A percentile compares a stretch with the other conserved stretches of the same genome.
Conservation (phyloP, 164 flowering plant genomes). For the Echeveria elegans region DNA sequence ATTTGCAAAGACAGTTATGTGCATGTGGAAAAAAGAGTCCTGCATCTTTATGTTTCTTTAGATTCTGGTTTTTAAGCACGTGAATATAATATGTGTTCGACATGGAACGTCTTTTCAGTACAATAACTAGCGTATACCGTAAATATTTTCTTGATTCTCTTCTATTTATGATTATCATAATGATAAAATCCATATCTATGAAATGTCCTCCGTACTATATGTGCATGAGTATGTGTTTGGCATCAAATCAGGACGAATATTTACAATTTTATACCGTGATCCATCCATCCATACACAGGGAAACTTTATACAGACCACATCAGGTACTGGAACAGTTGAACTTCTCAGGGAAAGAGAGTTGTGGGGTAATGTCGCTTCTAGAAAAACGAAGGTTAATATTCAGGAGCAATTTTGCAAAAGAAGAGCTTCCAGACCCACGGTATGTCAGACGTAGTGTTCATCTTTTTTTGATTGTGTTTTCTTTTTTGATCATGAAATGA, state of each 20-base stretch:
- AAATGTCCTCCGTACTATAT: neutral
- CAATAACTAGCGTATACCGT: too few relatives aligned
- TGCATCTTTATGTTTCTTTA: too few relatives aligned
- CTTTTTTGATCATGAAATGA: too few relatives aligned
- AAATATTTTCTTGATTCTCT: neutral
- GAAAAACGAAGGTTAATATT: conserved; percentile 38
- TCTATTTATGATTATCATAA: neutral
- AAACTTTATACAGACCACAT: conserved; percentile 9
- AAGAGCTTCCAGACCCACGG: neutral
- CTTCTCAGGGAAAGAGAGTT: conserved; percentile 69
- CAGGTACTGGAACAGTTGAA: conserved; percentile 21
- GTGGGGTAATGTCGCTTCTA: conserved; percentile 35
- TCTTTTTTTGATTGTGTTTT: neutral
- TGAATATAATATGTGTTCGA: too few relatives aligned
- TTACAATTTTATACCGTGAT: neutral
- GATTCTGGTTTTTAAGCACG: too few relatives aligned
- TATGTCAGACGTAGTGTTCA: neutral
- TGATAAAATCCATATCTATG: conserved; percentile 1
- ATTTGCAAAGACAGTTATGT: too few relatives aligned
- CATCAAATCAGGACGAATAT: too few relatives aligned
- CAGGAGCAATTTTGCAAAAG: conserved; percentile 17
- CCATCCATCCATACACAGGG: neutral
- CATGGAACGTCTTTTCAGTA: too few relatives aligned
- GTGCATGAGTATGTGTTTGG: neutral
- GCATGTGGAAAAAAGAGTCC: too few relatives aligned